Evolutionary conservation across 495 filamentous ascomycete genomes (phyloP).

Genomic region (Elasticomyces elasticus): DNA sequence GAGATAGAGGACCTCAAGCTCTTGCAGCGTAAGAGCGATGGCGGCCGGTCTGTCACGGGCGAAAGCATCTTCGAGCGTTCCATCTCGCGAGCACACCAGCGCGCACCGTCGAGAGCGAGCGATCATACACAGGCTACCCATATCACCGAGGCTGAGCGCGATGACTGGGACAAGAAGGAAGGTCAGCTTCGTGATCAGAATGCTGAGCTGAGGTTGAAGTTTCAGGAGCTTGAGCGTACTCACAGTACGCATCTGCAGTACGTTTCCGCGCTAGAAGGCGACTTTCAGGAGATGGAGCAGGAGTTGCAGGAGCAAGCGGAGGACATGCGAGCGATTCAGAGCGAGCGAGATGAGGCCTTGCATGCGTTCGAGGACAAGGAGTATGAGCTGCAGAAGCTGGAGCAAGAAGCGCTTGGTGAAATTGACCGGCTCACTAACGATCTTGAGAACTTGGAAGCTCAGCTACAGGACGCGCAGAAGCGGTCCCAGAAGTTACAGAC

Average conservation of each 20-base stretch:
- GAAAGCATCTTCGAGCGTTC: slow-evolving; percentile 91
- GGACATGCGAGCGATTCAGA: slow-evolving; percentile 71
- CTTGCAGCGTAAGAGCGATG: slow-evolving; percentile 59
- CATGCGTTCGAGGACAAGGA: slow-evolving; percentile 70
- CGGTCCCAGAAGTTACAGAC: slow-evolving; percentile 43
- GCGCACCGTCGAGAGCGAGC: slow-evolving; percentile 63
- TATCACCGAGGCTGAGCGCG: slow-evolving; percentile 60
- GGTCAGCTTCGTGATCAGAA: slow-evolving; percentile 77
- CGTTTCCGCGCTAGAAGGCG: slow-evolving; percentile 29
- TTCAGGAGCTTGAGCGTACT: slow-evolving; percentile 40
- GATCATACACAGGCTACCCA: slow-evolving; percentile 57
- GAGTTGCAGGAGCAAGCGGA: slow-evolving; percentile 33
- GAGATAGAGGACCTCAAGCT: slow-evolving; percentile 96
- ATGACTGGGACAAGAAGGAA: slow-evolving; percentile 73
- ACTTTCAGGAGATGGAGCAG: slow-evolving; percentile 29
- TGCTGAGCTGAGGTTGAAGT: slow-evolving; percentile 72
- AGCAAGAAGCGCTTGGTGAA: slow-evolving; percentile 71
- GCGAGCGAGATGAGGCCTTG: slow-evolving; percentile 78
- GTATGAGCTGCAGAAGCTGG: slow-evolving; percentile 64
- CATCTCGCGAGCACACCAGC: slow-evolving; percentile 69
- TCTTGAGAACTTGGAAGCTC: slow-evolving; percentile 37
- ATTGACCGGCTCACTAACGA: slow-evolving; percentile 79
- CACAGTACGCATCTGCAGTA: slow-evolving; percentile 34
- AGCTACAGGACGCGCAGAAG: slow-evolving; percentile 19
- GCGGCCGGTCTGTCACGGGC: slow-evolving; percentile 53